Conservation (phyloP, 768 basidiomycete species). For the Tricholoma terreum region DNA sequence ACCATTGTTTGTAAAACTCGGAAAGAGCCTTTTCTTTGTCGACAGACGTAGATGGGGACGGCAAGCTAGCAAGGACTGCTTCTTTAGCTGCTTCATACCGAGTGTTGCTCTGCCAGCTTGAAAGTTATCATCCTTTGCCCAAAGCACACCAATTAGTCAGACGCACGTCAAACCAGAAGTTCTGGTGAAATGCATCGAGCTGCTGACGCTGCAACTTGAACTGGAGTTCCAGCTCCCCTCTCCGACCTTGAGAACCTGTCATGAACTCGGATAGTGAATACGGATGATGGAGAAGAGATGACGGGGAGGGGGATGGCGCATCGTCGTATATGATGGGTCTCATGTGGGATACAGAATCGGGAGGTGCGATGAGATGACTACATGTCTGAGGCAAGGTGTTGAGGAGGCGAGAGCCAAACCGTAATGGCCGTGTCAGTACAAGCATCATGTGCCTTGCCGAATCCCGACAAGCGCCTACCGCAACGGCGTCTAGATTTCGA, state of each 20-base stretch:
- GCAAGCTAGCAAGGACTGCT: slow-evolving; percentile 54
- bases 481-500: too few relatives aligned
- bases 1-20: slow-evolving; percentile 73
- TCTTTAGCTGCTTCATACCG: slow-evolving; percentile 75
- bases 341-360: slow-evolving; percentile 75
- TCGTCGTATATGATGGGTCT: slow-evolving; percentile 78
- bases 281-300: slow-evolving; percentile 51
- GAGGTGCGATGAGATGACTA: slow-evolving; percentile 56
- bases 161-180: slow-evolving; percentile 80
- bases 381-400: slow-evolving; percentile 24
- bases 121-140: neutral
- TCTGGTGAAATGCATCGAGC: slow-evolving; percentile 71
- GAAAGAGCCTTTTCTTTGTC: slow-evolving; percentile 70
- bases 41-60: slow-evolving; percentile 43
- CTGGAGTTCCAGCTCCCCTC: slow-evolving; percentile 56
- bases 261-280: slow-evolving; percentile 79
- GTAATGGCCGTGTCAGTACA: slow-evolving; percentile 13
- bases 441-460: slow-evolving; percentile 7
- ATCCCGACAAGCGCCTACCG: too few relatives aligned
- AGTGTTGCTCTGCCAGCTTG: slow-evolving; percentile 60
- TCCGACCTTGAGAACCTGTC: slow-evolving; percentile 25
- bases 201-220: slow-evolving; percentile 69
- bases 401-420: slow-evolving; percentile 14
- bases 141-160: neutral
- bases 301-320: slow-evolving; percentile 34